These are phyloP conservation scores for Saccharum spontaneum DNA, from an alignment of 176 grass and related monocot genomes.

Conservation along the genomic window DNA sequence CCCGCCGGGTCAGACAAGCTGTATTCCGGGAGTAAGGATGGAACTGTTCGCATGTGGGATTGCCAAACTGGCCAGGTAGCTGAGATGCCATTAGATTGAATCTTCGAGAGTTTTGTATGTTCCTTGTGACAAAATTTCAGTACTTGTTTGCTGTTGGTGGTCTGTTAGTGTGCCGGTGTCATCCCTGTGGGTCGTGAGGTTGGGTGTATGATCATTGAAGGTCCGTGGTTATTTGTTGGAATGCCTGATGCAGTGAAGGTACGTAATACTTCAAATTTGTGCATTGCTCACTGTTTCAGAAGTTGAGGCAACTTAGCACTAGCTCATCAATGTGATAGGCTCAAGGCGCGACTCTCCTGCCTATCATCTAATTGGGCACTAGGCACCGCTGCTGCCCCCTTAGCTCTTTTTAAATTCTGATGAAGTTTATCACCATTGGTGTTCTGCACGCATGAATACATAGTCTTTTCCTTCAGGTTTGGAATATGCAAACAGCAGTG, in stretches of 20 bases:
- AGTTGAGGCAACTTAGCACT: not conserved
- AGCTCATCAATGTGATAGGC: not conserved
- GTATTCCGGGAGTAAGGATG: constrained; percentile 90
- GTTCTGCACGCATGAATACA: not conserved
- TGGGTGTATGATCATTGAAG: constrained; percentile 97
- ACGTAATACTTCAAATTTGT: constrained; percentile 17
- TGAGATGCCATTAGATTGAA: constrained; percentile 31
- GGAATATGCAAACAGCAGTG: constrained; percentile 75
- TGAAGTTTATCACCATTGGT: not conserved
- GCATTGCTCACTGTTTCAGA: not conserved
- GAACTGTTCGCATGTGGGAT: constrained; percentile 84
- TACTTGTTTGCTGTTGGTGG: constrained; percentile 42
- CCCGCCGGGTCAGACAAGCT: constrained; percentile 89
- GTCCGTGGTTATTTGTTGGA: constrained; percentile 86
- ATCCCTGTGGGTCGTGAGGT: constrained; percentile 73
- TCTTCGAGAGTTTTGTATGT: constrained; percentile 18
- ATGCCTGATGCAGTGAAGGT: constrained; percentile 87
- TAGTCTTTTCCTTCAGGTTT: constrained; percentile 54
- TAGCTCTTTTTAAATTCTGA: not conserved
- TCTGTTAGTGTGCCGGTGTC: constrained; percentile 59
- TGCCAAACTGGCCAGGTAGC: constrained; percentile 94
- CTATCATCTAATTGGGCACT: not conserved
- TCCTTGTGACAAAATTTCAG: constrained; percentile 31
- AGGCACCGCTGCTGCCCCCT: not conserved
- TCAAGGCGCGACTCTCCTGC: not conserved